These are phyloP conservation scores for Poteriospumella lacustris DNA, from an alignment of 108 stramenopile species.

Conservation along the genomic window DNA sequence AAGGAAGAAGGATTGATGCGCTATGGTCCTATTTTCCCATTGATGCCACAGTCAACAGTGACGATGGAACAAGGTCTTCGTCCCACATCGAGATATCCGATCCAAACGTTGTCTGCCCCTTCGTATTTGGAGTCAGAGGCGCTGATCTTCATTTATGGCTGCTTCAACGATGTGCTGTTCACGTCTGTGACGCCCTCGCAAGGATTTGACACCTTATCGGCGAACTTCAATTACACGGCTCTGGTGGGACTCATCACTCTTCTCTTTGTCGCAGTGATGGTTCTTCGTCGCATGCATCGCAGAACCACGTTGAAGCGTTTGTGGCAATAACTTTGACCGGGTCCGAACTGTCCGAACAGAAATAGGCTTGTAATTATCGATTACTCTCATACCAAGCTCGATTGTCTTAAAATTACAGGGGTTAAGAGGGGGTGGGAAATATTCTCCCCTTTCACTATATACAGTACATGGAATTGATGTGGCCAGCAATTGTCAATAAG, in stretches of 20 bases:
- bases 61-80: neutral
- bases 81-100: too few species aligned
- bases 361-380: too few species aligned
- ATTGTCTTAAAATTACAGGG: too few species aligned
- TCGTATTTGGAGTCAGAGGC: neutral
- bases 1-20: constrained; percentile 53
- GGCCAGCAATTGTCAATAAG: too few species aligned
- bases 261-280: neutral
- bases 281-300: constrained; percentile 1
- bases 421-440: too few species aligned
- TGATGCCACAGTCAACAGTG: constrained; percentile 25
- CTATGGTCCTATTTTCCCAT: constrained; percentile 43
- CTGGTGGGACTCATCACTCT: constrained; percentile 38
- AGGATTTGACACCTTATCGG: constrained; percentile 48
- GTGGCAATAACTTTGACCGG: neutral
- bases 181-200: constrained; percentile 44
- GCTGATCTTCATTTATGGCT: neutral
- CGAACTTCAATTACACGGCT: constrained; percentile 50
- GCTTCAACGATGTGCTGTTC: neutral
- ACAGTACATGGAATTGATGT: too few species aligned
- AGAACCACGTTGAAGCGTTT: neutral
- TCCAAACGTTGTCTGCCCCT: neutral
- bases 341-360: too few species aligned
- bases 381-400: too few species aligned
- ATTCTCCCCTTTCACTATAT: too few species aligned